Evolutionary conservation across 1,284 basidiomycete species (phyloP), one percentile per base, ranked within the genome.

Genomic region (Hymenochaete sp.): DNA sequence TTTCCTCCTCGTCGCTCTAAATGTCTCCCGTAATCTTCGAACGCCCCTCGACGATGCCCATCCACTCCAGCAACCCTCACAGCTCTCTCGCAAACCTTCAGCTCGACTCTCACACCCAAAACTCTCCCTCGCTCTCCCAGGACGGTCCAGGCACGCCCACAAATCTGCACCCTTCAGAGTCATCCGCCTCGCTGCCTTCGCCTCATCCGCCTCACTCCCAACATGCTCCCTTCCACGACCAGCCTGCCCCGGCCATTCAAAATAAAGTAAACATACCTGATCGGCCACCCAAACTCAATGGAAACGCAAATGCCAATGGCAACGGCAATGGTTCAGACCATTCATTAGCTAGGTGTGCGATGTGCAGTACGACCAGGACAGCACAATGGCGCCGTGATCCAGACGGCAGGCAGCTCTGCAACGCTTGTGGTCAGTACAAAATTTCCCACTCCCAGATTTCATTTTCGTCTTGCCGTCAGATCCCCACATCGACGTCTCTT

Each of bases 361-460:
- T 82, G 61, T 86, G 86, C 62, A 78, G 76, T 18, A 82, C 82
- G 13, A 67, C 72, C 13, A 78, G 78, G 48, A 89, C 87, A 42
- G 85, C 87, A 38, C 73, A 88, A 11, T 90, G 87, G 87, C 70
- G 86, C 55, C 73, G 86, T 55, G 85, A 87, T 59, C 68, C 74
- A 39, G 80, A 86, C 59, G 87, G 87, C 46, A 82, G 81, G 60
- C 74, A 81, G 32, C 76, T 89, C 56, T 91, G 87, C 67, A 91
- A 90, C 62, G 83, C 86, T 46, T 91, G 87, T 64, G 87, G 87
- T 89, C 62, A 78, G 86, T n/a, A n/a, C n/a, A n/a, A n/a, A n/a
- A 35, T 35, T n/a, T 35, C 32, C 32, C 5, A 8, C 32, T 35
- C 32, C 13, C 71, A 27, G 59, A 43, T 52, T 51, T 55, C 51